Percentiles rank a stretch among this genome's conserved stretches.
These are phyloP conservation scores for Stephanodiscus triporus DNA, from an alignment of 108 stramenopile genomes.

Conservation along the genomic window DNA sequence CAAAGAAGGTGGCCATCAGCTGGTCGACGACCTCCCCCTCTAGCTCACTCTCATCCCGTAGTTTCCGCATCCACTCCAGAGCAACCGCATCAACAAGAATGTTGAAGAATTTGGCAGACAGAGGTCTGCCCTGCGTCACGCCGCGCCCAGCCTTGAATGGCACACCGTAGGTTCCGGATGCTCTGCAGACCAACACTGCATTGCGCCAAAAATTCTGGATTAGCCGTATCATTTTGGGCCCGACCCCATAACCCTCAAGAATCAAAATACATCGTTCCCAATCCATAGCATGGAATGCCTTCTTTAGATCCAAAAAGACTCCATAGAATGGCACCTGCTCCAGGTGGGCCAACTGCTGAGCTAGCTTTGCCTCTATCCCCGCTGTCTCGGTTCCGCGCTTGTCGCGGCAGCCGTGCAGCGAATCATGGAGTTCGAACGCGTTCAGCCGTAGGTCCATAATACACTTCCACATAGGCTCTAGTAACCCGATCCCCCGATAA, in stretches of 20 bases:
- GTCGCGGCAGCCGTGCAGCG: background rate
- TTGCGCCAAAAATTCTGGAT: no score
- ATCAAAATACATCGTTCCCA: background rate
- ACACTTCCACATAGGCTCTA: background rate
- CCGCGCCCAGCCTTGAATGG: no score
- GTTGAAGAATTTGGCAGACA: no score
- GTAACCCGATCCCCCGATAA: background rate
- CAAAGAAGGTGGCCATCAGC: no score
- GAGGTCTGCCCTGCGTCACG: no score
- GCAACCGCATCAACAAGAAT: no score
- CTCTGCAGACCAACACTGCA: no score
- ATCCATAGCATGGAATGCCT: background rate
- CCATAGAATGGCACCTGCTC: conserved; percentile 5
- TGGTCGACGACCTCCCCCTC: no score
- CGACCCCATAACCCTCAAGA: no score
- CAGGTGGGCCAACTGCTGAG: background rate
- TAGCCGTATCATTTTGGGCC: background rate
- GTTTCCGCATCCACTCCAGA: no score
- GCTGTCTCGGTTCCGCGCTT: background rate
- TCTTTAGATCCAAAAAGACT: background rate
- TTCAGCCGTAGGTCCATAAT: background rate
- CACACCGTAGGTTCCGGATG: no score
- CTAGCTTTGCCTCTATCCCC: background rate
- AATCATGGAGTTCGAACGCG: background rate
- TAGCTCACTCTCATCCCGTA: no score